These are phyloP conservation scores for Mucuna pruriens DNA, from an alignment of 306 rosid species.

Conservation along the genomic window DNA sequence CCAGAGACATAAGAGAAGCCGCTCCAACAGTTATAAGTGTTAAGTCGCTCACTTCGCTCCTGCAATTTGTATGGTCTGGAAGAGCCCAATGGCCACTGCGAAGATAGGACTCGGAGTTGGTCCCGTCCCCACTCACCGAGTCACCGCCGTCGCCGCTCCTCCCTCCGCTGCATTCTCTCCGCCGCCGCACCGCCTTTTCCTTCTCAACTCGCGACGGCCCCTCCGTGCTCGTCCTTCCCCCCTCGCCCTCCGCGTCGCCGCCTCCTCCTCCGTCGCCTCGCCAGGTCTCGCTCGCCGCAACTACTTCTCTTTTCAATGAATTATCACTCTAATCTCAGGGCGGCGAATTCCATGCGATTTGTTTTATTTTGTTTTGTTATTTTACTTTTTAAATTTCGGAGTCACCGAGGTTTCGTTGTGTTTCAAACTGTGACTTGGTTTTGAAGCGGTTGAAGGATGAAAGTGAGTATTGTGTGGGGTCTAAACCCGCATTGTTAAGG, in stretches of 20 bases:
- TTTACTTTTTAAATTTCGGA: neutral
- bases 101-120: constrained; percentile 69
- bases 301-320: neutral
- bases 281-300: constrained; percentile 51
- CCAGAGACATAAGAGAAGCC: neutral
- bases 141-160: constrained; percentile 50
- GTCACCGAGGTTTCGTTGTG: constrained; percentile 6
- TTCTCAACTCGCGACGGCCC: constrained; percentile 52
- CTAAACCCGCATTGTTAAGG: neutral
- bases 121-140: constrained; percentile 66
- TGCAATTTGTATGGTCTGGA: constrained; percentile 76
- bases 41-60: neutral
- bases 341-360: constrained; percentile 25
- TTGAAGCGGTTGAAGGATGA: neutral
- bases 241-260: constrained; percentile 61
- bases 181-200: constrained; percentile 44
- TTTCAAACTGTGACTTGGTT: neutral
- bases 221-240: constrained; percentile 45
- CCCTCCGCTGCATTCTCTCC: constrained; percentile 48
- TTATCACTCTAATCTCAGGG: neutral
- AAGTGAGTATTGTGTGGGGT: neutral
- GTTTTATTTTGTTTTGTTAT: neutral
- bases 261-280: constrained; percentile 38
- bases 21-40: constrained; percentile 6
- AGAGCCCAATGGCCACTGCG: constrained; percentile 59